phyloP scores from a whole-genome alignment of 352 stramenopile genomes.

The Pythium dissimile region DNA sequence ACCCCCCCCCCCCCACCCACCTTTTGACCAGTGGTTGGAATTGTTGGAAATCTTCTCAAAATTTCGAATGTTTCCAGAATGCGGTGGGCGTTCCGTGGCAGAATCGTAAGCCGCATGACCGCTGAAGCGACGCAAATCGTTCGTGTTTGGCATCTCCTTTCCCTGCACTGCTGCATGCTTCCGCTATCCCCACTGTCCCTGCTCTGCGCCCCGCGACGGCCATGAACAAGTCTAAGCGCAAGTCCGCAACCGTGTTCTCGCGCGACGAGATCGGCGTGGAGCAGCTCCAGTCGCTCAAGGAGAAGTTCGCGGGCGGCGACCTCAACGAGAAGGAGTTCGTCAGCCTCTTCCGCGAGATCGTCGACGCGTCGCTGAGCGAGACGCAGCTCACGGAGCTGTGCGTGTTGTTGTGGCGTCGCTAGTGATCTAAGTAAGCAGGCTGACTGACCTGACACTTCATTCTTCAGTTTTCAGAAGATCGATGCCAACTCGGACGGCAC shows the following conservation, averaged over 20 bases:
- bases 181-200: too few species aligned
- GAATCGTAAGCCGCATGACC: too few species aligned
- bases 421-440: background rate
- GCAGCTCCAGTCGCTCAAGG: constrained; percentile 80
- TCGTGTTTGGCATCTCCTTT: too few species aligned
- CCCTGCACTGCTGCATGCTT: too few species aligned
- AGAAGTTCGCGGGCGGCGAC: constrained; percentile 80
- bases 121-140: background rate
- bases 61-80: too few species aligned
- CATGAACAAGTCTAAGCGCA: constrained; percentile 22
- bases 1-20: too few species aligned
- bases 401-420: constrained; percentile 6
- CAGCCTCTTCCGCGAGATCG: constrained; percentile 77
- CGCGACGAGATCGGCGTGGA: constrained; percentile 79
- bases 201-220: background rate
- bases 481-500: constrained; percentile 84
- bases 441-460: background rate
- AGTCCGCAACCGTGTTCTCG: constrained; percentile 65
- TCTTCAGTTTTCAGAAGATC: constrained; percentile 89
- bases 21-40: too few species aligned
- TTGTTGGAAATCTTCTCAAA: too few species aligned
- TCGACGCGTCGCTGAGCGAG: constrained; percentile 72
- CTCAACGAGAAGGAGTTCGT: constrained; percentile 86
- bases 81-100: too few species aligned
- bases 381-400: constrained; percentile 80